Percentiles rank a stretch among this genome's conserved stretches.
phyloP scores from a whole-genome alignment of 2,329 filamentous ascomycete genomes.

The Fusarium domesticum region DNA sequence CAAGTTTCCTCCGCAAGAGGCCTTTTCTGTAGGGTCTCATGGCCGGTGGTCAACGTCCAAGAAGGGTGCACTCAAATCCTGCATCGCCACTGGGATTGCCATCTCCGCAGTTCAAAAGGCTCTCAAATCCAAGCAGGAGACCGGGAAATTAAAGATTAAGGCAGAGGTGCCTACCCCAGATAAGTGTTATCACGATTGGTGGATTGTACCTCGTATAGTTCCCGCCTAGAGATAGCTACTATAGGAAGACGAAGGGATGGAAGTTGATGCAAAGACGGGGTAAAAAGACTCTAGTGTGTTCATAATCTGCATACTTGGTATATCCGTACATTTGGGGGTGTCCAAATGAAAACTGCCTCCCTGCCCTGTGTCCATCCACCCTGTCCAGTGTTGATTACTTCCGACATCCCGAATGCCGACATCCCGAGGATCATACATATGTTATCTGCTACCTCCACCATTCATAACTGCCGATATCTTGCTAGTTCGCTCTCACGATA shows the following conservation, averaged over 20 bases:
- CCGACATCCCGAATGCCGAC: constrained; percentile 3
- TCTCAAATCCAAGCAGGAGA: constrained; percentile 37
- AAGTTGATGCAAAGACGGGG: constrained; percentile 5
- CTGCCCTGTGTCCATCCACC: constrained; percentile 1
- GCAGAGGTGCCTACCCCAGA: constrained; percentile 52
- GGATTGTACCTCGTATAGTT: constrained; percentile 56
- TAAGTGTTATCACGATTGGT: constrained; percentile 61
- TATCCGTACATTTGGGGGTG: constrained; percentile 24
- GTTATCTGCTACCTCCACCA: not conserved
- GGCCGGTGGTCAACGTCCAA: constrained; percentile 59
- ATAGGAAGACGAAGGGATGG: not conserved
- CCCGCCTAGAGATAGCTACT: constrained; percentile 6
- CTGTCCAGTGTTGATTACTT: not conserved
- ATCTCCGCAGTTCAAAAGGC: constrained; percentile 59
- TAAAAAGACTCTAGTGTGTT: constrained; percentile 14
- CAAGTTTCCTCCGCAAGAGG: constrained; percentile 49
- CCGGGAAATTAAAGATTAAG: constrained; percentile 39
- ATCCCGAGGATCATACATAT: not conserved
- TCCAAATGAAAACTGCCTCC: constrained; percentile 24
- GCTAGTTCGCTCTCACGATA: not conserved
- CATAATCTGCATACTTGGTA: constrained; percentile 14
- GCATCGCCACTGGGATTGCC: constrained; percentile 66
- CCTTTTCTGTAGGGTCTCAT: constrained; percentile 56
- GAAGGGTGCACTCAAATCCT: constrained; percentile 63
- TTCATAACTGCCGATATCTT: not conserved